Evolutionary conservation across 108 stramenopile genomes (phyloP).

Genomic region (Nannochloropsis salina): DNA sequence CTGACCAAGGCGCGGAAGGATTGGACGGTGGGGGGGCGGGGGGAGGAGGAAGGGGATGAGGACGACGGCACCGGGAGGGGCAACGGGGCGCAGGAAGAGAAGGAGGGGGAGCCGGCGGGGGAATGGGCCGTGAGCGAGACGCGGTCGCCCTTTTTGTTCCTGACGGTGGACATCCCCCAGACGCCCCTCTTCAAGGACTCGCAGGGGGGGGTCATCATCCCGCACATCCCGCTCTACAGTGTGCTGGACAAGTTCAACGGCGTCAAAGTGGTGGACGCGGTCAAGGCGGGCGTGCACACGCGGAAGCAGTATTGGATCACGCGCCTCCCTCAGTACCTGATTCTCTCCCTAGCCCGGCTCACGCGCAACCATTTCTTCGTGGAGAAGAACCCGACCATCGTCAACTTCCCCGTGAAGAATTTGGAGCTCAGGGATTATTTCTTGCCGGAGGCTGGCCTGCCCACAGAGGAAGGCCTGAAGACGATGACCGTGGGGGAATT

Average conservation of each 20-base stretch:
- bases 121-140: conserved; percentile 32
- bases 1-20: conserved; percentile 41
- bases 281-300: conserved; percentile 51
- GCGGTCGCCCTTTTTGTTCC: conserved; percentile 64
- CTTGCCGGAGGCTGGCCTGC: conserved; percentile 28
- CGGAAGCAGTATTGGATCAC: conserved; percentile 71
- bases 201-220: conserved; percentile 86
- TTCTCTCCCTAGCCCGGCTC: conserved; percentile 85
- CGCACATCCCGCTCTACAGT: conserved; percentile 87
- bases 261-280: conserved; percentile 51
- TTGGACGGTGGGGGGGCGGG: background rate
- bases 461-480: conserved; percentile 64
- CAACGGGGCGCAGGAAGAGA: conserved; percentile 57
- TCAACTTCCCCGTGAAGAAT: conserved; percentile 93
- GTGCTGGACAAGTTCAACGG: conserved; percentile 92
- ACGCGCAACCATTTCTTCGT: conserved; percentile 75
- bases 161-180: conserved; percentile 92
- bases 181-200: conserved; percentile 93
- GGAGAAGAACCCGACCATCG: conserved; percentile 99
- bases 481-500: conserved; percentile 69
- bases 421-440: conserved; percentile 69
- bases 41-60: conserved; percentile 59
- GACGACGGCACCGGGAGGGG: conserved; percentile 35
- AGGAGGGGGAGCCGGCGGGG: conserved; percentile 41
- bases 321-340: conserved; percentile 79